Conservation (phyloP, 352 stramenopile genomes). For the Globisporangium recalcitrans region DNA sequence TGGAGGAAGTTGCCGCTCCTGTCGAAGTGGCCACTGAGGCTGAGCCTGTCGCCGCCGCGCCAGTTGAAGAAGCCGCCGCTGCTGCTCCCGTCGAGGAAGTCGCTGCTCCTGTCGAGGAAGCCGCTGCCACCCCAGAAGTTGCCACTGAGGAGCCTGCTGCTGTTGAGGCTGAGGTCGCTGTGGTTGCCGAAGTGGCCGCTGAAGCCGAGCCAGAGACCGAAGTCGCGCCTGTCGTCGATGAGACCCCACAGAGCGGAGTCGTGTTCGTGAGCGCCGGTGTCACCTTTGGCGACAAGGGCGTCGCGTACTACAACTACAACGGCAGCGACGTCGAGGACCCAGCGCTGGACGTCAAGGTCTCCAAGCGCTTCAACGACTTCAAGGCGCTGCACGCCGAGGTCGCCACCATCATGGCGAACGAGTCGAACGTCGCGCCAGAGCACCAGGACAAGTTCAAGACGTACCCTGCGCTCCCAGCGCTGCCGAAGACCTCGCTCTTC, state of each 20-base stretch:
- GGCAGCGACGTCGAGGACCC: conserved; percentile 35
- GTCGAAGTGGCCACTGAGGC: conserved; percentile 17
- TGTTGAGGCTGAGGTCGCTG: conserved; percentile 5
- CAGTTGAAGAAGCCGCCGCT: conserved; percentile 10
- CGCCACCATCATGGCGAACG: conserved; percentile 48
- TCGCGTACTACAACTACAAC: conserved; percentile 64
- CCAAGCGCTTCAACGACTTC: conserved; percentile 77
- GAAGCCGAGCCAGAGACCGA: conserved; percentile 16
- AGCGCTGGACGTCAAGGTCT: conserved; percentile 38
- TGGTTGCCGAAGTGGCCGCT: conserved; percentile 6
- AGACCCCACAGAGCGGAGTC: conserved; percentile 19
- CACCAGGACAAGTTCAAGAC: conserved; percentile 51
- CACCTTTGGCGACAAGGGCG: conserved; percentile 40
- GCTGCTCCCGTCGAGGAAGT: conserved; percentile 19
- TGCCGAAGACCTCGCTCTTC: conserved; percentile 41
- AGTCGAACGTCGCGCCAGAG: conserved; percentile 38
- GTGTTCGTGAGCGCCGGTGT: conserved; percentile 40
- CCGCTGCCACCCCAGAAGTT: conserved; percentile 9
- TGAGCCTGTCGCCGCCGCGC: neutral
- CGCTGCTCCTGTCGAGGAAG: conserved; percentile 17
- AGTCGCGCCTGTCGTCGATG: conserved; percentile 14
- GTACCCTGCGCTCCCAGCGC: conserved; percentile 51
- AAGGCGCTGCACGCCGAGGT: conserved; percentile 53
- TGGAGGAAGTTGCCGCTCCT: conserved; percentile 12
- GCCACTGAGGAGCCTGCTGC: neutral